Conservation (phyloP, 345 rosid species). For the Gossypium mustelinum region DNA sequence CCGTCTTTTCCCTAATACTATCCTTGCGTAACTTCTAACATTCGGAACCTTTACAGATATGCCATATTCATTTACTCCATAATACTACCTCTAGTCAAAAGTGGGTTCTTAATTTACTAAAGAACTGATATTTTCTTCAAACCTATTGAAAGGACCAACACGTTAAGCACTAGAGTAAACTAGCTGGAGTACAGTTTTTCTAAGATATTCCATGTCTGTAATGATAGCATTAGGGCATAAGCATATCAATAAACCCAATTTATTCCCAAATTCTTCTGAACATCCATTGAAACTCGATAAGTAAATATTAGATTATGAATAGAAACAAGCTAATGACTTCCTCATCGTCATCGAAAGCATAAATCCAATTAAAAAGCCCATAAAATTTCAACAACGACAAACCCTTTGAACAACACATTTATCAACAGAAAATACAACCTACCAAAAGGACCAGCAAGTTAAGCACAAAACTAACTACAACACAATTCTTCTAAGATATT, state of each 20-base stretch:
- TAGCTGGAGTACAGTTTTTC: background rate
- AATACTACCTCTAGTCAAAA: background rate
- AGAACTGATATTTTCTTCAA: background rate
- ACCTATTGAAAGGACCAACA: background rate
- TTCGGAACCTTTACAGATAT: background rate
- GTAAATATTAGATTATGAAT: background rate
- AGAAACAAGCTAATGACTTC: background rate
- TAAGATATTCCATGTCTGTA: background rate
- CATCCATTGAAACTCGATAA: background rate
- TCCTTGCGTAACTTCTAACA: background rate
- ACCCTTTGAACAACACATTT: constrained; percentile 2
- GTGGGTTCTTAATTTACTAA: background rate
- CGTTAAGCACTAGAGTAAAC: background rate
- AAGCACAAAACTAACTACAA: background rate
- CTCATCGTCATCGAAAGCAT: background rate
- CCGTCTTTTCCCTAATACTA: background rate
- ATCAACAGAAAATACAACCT: background rate
- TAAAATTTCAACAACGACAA: background rate
- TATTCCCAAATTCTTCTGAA: background rate
- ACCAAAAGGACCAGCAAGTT: background rate
- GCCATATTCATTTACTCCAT: background rate
- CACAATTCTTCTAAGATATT: background rate
- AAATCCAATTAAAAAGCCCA: background rate
- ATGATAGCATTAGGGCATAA: background rate
- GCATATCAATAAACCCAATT: background rate